Percentiles rank a stretch among this genome's conserved stretches.
These are phyloP conservation scores for Suhomyces prunicola DNA, from an alignment of 805 yeast species.

Conservation along the genomic window DNA sequence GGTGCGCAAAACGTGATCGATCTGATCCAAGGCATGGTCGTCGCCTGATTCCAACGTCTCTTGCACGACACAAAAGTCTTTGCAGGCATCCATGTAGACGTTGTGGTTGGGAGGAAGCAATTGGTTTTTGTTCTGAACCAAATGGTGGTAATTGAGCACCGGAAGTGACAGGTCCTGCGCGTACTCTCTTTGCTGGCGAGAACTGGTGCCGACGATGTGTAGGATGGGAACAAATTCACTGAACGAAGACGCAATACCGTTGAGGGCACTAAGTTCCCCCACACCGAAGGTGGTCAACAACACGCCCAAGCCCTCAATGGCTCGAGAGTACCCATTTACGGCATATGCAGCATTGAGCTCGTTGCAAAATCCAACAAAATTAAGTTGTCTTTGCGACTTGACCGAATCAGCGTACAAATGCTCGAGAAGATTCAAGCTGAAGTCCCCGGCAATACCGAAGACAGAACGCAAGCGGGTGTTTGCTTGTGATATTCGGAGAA, in stretches of 20 bases:
- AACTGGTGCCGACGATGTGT: slow-evolving; percentile 75
- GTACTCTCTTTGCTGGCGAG: slow-evolving; percentile 20
- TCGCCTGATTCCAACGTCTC: slow-evolving; percentile 35
- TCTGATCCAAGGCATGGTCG: slow-evolving; percentile 36
- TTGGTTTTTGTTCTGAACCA: slow-evolving; percentile 51
- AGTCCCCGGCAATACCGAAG: slow-evolving; percentile 82
- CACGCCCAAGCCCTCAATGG: slow-evolving; percentile 58
- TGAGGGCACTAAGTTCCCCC: slow-evolving; percentile 82
- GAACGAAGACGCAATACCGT: slow-evolving; percentile 79
- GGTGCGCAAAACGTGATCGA: slow-evolving; percentile 62
- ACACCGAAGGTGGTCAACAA: slow-evolving; percentile 78
- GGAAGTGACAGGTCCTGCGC: slow-evolving; percentile 12
- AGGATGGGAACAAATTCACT: slow-evolving; percentile 78
- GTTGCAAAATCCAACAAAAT: slow-evolving; percentile 83
- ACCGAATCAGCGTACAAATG: slow-evolving; percentile 49
- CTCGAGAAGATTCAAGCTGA: slow-evolving; percentile 65
- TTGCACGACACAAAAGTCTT: slow-evolving; percentile 47
- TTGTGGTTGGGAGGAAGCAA: slow-evolving; percentile 59
- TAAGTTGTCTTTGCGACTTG: slow-evolving; percentile 38
- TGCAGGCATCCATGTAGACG: slow-evolving; percentile 64
- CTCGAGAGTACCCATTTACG: slow-evolving; percentile 84
- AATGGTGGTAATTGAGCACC: slow-evolving; percentile 49
- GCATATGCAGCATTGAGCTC: slow-evolving; percentile 89
- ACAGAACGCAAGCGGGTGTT: slow-evolving; percentile 51
- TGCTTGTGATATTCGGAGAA: slow-evolving; percentile 51